Percentiles rank a stretch among this genome's conserved stretches.
Evolutionary conservation across 208 protist species (phyloP).

Genomic region (Blechomonas ayalai): DNA sequence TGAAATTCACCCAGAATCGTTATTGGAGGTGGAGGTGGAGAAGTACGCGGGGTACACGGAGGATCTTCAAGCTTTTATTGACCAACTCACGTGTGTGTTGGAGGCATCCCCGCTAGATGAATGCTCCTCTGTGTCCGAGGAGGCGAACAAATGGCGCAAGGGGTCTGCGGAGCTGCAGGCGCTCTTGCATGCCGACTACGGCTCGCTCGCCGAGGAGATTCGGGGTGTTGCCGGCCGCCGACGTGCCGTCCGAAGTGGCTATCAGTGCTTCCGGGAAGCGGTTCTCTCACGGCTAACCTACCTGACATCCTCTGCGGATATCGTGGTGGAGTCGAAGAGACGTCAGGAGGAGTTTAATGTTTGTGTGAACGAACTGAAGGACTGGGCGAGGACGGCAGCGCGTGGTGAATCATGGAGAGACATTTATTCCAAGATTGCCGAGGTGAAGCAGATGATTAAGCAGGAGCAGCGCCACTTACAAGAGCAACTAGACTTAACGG

Average conservation of each 20-base stretch:
- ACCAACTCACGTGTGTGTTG: constrained; percentile 4
- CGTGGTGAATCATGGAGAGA: constrained; percentile 70
- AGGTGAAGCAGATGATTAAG: constrained; percentile 64
- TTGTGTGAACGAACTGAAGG: constrained; percentile 59
- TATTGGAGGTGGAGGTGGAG: constrained; percentile 64
- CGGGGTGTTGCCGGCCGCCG: constrained; percentile 49
- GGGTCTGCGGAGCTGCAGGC: neutral
- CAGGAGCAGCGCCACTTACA: constrained; percentile 26
- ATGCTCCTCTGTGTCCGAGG: too few species aligned
- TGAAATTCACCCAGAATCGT: constrained; percentile 68
- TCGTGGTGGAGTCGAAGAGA: constrained; percentile 48
- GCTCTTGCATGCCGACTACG: constrained; percentile 11
- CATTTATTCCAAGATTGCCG: constrained; percentile 64
- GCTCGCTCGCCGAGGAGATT: constrained; percentile 25
- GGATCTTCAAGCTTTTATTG: constrained; percentile 27
- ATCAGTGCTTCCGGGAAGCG: constrained; percentile 60
- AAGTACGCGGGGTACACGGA: constrained; percentile 52
- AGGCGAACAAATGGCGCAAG: too few species aligned
- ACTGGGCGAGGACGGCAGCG: constrained; percentile 54
- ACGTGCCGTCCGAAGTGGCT: constrained; percentile 39
- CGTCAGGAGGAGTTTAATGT: constrained; percentile 74
- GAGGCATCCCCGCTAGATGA: too few species aligned
- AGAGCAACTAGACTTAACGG: too few species aligned
- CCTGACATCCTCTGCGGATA: constrained; percentile 34
- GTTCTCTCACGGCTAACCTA: constrained; percentile 74